Evolutionary conservation across 495 filamentous ascomycete genomes (phyloP).

Genomic region (Opeltia flavorubescens): DNA sequence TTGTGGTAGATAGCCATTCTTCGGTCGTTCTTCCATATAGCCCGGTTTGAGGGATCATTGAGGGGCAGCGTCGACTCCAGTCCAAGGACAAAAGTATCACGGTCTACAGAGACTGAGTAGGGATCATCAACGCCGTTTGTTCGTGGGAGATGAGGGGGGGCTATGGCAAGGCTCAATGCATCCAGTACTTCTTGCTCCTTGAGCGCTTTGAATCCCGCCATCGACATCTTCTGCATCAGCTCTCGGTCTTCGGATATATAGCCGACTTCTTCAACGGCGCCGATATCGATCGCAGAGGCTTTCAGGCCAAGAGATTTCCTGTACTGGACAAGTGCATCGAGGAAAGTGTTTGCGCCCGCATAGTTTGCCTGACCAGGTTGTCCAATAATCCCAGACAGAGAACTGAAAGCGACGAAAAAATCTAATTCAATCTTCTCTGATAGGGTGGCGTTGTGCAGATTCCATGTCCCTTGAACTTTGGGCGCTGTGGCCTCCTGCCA

Average conservation of each 20-base stretch:
- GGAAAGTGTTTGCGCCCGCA: slow-evolving; percentile 35
- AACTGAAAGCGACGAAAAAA: slow-evolving; percentile 43
- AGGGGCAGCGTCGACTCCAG: slow-evolving; percentile 20
- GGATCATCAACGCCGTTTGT: too few relatives aligned
- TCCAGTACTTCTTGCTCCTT: too few relatives aligned
- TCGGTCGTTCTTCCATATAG: slow-evolving; percentile 23
- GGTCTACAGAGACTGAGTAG: slow-evolving; percentile 9
- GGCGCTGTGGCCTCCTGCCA: slow-evolving; percentile 27
- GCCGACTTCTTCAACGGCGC: slow-evolving; percentile 25
- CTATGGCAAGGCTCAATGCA: too few relatives aligned
- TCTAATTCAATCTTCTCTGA: slow-evolving; percentile 26
- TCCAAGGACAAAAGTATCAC: slow-evolving; percentile 21
- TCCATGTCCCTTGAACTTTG: slow-evolving; percentile 34
- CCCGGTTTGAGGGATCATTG: slow-evolving; percentile 18
- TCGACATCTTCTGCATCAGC: neutral
- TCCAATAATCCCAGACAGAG: slow-evolving; percentile 31
- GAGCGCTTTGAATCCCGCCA: neutral
- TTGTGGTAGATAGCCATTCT: slow-evolving; percentile 27
- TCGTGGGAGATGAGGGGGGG: too few relatives aligned
- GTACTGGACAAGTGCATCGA: slow-evolving; percentile 30
- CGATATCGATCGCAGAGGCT: slow-evolving; percentile 28
- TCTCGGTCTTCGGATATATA: neutral
- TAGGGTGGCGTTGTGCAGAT: slow-evolving; percentile 35
- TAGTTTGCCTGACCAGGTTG: slow-evolving; percentile 37
- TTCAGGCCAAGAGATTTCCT: slow-evolving; percentile 23